Base-by-base conservation (phyloP, 257 asterid genomes). In the Ballota nigra region DNA sequence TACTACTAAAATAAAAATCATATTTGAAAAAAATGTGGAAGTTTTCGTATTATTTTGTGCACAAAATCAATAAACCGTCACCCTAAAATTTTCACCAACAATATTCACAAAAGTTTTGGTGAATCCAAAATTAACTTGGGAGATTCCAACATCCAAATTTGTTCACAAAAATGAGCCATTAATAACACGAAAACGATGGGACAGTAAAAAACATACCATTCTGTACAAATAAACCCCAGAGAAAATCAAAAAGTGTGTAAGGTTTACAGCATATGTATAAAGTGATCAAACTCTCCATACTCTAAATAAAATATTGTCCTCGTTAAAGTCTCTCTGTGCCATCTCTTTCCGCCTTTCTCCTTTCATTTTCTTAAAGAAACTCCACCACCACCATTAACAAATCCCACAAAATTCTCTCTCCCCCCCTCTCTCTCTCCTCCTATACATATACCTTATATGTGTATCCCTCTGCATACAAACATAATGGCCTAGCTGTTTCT, bases 401-500 rank as follows among this genome's bases (percentile, higher is more conserved):
- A 73, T 77, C 69, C 68, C 80, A 81, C 57, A 75, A 75, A 79
- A 66, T 85, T 76, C 84, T 70, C 76, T 56, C 76, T 36, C 69
- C 51, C 70, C n/a, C n/a, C n/a, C n/a, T 51, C 73, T 80, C 80
- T 72, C 78, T 75, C 78, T 72, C 45, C 60, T 53, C 60, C 60
- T 53, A 53, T 53, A 20, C 29, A n/a, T 53, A 53, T 28, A 52
- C 12, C 6, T 4, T 15, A 1, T 76, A 76, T 72, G 26, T 53
- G 28, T 59, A 75, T 74, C 13, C 29, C 1, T 43, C 56, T 70
- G 69, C 63, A 75, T 83, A 81, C 75, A 78, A 56, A 75, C 80
- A 72, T 55, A 59, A 47, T 78, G 77, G 84, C 78, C 77, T 51
- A 73, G 84, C 84, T 82, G 84, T 73, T 75, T 82, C 86, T 79